Percentiles rank a stretch among this genome's conserved stretches.
Conservation (phyloP, 2,329 filamentous ascomycete genomes). For the Onygena corvina region DNA sequence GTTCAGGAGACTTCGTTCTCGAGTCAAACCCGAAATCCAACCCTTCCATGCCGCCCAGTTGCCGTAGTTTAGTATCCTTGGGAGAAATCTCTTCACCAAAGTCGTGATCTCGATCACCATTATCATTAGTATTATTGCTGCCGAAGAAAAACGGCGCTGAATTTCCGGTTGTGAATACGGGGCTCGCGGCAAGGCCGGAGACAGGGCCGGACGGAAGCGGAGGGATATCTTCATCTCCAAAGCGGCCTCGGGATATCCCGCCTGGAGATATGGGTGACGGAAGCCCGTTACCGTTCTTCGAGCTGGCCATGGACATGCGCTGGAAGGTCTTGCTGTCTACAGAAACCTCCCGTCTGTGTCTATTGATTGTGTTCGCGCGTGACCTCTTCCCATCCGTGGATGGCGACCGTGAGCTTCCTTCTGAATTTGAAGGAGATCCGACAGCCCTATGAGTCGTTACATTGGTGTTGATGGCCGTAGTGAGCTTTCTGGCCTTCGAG, state of each 20-base stretch:
- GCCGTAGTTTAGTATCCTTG: conserved; percentile 2
- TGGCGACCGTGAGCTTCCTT: not conserved
- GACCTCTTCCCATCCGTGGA: not conserved
- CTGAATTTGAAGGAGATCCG: not conserved
- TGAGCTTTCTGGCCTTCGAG: conserved; percentile 7
- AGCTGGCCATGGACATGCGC: conserved; percentile 13
- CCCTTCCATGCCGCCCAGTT: not conserved
- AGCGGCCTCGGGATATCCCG: not conserved
- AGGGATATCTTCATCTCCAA: conserved; percentile 14
- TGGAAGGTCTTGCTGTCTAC: conserved; percentile 16
- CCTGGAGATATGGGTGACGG: conserved; percentile 10
- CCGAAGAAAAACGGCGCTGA: not conserved
- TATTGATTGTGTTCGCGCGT: not conserved
- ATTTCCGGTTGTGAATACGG: conserved; percentile 10
- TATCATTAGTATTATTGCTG: not conserved
- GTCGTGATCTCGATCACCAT: not conserved
- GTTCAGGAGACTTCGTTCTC: not conserved
- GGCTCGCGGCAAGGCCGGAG: conserved; percentile 12
- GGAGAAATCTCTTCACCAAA: not conserved
- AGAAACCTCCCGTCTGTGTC: conserved; percentile 15
- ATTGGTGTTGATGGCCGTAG: conserved; percentile 6
- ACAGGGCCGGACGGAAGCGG: conserved; percentile 14
- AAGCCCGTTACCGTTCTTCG: conserved; percentile 10
- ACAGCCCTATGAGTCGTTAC: not conserved
- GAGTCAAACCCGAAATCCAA: conserved; percentile 2